A percentile compares a stretch with the other conserved stretches of the same genome.
phyloP scores from a whole-genome alignment of 2,329 filamentous ascomycete genomes.

The Cercospora sp. region DNA sequence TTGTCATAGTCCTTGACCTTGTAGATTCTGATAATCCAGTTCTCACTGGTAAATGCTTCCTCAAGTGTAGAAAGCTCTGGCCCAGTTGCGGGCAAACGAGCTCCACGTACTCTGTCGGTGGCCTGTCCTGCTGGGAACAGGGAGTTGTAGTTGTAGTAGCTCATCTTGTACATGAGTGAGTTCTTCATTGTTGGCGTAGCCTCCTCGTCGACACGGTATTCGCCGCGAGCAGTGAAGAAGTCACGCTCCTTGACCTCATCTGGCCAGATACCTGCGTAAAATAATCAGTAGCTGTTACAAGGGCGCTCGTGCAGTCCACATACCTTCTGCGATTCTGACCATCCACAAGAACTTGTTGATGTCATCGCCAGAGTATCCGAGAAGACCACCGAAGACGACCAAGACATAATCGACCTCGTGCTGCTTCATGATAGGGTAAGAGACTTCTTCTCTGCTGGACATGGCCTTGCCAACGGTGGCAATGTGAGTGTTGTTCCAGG shows the following conservation, averaged over 20 bases:
- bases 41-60: slow-evolving; percentile 97
- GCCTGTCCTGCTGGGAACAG: slow-evolving; percentile 93
- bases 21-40: slow-evolving; percentile 99
- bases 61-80: slow-evolving; percentile 86
- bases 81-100: slow-evolving; percentile 76
- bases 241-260: slow-evolving; percentile 96
- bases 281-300: slow-evolving; percentile 16
- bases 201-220: slow-evolving; percentile 91
- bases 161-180: slow-evolving; percentile 99
- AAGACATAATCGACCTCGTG: slow-evolving; percentile 99
- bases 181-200: slow-evolving; percentile 98
- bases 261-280: slow-evolving; percentile 73
- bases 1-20: slow-evolving; percentile 99
- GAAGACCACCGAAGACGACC: slow-evolving; percentile 89
- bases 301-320: neutral
- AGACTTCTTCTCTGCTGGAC: slow-evolving; percentile 95
- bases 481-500: slow-evolving; percentile 99
- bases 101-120: slow-evolving; percentile 81
- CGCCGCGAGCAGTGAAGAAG: slow-evolving; percentile 90
- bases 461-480: slow-evolving; percentile 98
- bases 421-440: slow-evolving; percentile 96
- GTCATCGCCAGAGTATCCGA: slow-evolving; percentile 97
- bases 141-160: slow-evolving; percentile 93
- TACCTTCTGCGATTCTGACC: slow-evolving; percentile 94
- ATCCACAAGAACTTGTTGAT: slow-evolving; percentile 99